Base-by-base conservation (phyloP, 2,329 filamentous ascomycete genomes). In the Diaporthe citriasiana region DNA sequence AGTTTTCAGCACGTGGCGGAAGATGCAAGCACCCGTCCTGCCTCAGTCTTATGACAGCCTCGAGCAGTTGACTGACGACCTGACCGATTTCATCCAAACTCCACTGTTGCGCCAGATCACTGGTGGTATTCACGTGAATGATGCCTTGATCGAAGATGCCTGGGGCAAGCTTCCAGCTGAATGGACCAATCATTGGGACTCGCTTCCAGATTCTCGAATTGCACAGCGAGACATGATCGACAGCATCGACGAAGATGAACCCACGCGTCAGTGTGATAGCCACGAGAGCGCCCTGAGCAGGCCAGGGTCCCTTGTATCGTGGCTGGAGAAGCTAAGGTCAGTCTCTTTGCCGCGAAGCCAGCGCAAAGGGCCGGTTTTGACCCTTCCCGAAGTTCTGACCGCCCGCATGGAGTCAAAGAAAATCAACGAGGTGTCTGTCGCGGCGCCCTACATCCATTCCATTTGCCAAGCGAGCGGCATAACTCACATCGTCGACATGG, bases 101-200 rank as follows among this genome's bases (percentile, higher is more conserved):
- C 76, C 81, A 6, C 72, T 82, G 17, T 76, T 82, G 15, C 79
- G 77, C 9, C 81, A 82, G 40, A 79, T 82, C 42, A 81, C 80
- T 1, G 81, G 81, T 3, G 81, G 78, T n/a, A 79, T 82, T 40
- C 81, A 82, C 69, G 81, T 82, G 70, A 82, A 82, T 53, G 81
- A 82, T 72, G 79, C 81, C 2, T 68, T 82, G 40, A 80, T 82
- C 65, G 47, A 78, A 51, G 59, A 80, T 70, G 80, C 80, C 15
- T 82, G 81, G 81, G 76, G 74, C 17, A 74, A 77, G 3, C 59
- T 82, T 38, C 81, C 81, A 7, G 1, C 33, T 13, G 80, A 81
- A 38, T 82, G 81, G 81, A 81, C 79, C 4, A 30, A 60, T 19
- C 80, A 80, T 77, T 82, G 80, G 80, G 77, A 76, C 1, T 75